These are phyloP conservation scores for Tirmania nivea DNA, from an alignment of 495 filamentous ascomycete genomes.

Conservation along the genomic window DNA sequence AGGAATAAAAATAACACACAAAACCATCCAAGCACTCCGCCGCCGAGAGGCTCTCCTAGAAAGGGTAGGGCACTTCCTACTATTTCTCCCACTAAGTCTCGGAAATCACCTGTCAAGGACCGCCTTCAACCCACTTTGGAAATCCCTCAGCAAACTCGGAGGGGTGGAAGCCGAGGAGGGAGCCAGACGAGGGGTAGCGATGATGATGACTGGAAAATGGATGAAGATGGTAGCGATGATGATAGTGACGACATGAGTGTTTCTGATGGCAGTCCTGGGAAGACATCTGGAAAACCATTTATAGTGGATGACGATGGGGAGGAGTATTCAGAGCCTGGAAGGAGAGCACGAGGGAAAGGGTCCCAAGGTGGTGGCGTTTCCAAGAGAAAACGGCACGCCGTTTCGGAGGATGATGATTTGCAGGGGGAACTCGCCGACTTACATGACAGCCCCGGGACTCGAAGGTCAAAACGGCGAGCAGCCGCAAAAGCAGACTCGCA, in stretches of 20 bases:
- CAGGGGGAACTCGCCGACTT: conserved; percentile 63
- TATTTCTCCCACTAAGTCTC: conserved; percentile 6
- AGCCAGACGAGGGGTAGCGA: conserved; percentile 12
- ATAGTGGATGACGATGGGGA: conserved; percentile 13
- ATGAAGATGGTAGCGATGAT: conserved; percentile 10
- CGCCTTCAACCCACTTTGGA: conserved; percentile 1
- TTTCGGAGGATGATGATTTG: conserved; percentile 42
- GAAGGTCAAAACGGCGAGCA: conserved; percentile 29
- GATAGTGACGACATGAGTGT: conserved; percentile 7
- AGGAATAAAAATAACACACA: conserved; percentile 3
- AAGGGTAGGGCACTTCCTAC: conserved; percentile 2
- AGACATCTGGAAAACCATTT: conserved; percentile 7
- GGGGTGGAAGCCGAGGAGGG: conserved; percentile 5
- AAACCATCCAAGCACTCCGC: conserved; percentile 8
- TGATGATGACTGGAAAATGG: conserved; percentile 17
- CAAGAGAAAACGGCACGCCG: conserved; percentile 13
- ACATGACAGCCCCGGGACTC: conserved; percentile 38
- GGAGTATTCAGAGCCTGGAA: conserved; percentile 13
- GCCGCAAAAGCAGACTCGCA: conserved; percentile 14
- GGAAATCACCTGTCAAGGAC: conserved; percentile 8
- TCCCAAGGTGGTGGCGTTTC: conserved; percentile 7
- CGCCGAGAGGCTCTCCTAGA: conserved; percentile 5
- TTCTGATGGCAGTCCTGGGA: conserved; percentile 8
- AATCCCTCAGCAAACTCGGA: conserved; percentile 3
- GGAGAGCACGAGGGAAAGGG: conserved; percentile 11